Conservation (phyloP, 2,329 filamentous ascomycete genomes). For the Dissoconium aciculare region DNA sequence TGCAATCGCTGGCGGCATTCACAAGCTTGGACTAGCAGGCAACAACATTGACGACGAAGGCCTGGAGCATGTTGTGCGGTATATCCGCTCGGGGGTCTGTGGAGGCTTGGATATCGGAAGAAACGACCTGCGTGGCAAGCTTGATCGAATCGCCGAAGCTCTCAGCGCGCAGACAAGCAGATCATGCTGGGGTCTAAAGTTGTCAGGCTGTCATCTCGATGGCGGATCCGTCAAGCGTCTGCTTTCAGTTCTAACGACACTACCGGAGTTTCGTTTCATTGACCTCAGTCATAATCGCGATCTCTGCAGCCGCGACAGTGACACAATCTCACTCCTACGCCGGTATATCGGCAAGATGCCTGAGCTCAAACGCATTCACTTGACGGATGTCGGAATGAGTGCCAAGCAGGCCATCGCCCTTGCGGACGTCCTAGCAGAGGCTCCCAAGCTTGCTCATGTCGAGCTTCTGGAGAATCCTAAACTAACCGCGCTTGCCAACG, state of each 20-base stretch:
- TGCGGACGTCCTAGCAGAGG: conserved; percentile 79
- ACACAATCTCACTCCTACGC: conserved; percentile 43
- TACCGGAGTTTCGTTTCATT: conserved; percentile 69
- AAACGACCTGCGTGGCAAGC: conserved; percentile 48
- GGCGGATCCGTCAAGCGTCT: conserved; percentile 58
- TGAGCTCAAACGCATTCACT: conserved; percentile 67
- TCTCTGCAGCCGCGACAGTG: conserved; percentile 36
- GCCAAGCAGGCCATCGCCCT: conserved; percentile 81
- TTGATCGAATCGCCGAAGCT: conserved; percentile 36
- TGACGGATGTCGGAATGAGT: conserved; percentile 69
- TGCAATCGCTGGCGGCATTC: conserved; percentile 60
- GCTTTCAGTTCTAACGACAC: conserved; percentile 54
- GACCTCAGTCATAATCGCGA: conserved; percentile 81
- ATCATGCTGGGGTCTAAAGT: conserved; percentile 63
- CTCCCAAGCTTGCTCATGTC: conserved; percentile 65
- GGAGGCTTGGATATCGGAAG: conserved; percentile 81
- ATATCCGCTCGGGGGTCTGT: conserved; percentile 60
- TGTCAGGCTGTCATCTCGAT: conserved; percentile 71
- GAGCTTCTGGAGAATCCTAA: conserved; percentile 71
- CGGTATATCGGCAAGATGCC: conserved; percentile 72
- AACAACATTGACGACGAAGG: conserved; percentile 64
- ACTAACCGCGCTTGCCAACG: conserved; percentile 54
- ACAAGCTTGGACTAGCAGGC: conserved; percentile 66
- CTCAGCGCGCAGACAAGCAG: conserved; percentile 30
- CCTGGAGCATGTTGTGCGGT: conserved; percentile 60